A percentile compares a stretch with the other conserved stretches of the same genome.
phyloP scores from a whole-genome alignment of 139 green algal genomes.

The Chlamydomonas incerta region DNA sequence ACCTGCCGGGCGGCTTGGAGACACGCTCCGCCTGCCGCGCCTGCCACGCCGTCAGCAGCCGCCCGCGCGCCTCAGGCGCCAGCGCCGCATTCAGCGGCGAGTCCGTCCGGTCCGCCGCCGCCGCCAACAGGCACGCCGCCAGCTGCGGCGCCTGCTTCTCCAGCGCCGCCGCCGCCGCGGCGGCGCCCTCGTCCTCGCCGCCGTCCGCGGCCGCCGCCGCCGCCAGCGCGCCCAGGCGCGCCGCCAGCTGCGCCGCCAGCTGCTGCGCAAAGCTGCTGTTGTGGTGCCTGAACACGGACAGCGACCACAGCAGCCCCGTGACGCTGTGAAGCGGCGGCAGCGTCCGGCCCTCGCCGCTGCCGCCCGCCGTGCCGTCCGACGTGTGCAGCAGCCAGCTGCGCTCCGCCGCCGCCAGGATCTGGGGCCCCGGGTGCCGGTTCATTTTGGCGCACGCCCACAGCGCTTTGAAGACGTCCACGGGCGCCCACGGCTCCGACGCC shows the following conservation, averaged over 20 bases:
- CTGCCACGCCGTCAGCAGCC: slow-evolving; percentile 26
- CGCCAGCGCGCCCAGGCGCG: neutral
- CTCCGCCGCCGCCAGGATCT: slow-evolving; percentile 41
- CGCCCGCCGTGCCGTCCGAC: neutral
- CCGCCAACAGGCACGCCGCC: slow-evolving; percentile 42
- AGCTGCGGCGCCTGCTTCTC: slow-evolving; percentile 28
- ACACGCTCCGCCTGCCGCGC: neutral
- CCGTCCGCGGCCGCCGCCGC: neutral
- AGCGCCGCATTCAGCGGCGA: slow-evolving; percentile 38
- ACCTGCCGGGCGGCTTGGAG: neutral
- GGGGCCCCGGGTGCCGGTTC: slow-evolving; percentile 52
- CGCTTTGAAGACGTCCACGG: slow-evolving; percentile 38
- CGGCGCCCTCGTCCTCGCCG: neutral
- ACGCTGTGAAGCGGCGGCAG: slow-evolving; percentile 11
- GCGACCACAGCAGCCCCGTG: slow-evolving; percentile 44
- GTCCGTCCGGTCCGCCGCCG: slow-evolving; percentile 30
- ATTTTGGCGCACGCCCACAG: slow-evolving; percentile 57
- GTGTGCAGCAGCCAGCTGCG: slow-evolving; percentile 31
- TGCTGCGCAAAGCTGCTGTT: slow-evolving; percentile 27
- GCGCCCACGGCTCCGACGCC: slow-evolving; percentile 21
- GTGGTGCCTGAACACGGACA: slow-evolving; percentile 50
- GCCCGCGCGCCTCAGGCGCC: neutral
- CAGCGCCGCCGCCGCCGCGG: neutral
- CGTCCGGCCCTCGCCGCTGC: neutral
- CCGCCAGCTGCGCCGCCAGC: slow-evolving; percentile 40